Conservation (phyloP, 225 moss, liverwort and hornwort species). For the Bryum argenteum region DNA sequence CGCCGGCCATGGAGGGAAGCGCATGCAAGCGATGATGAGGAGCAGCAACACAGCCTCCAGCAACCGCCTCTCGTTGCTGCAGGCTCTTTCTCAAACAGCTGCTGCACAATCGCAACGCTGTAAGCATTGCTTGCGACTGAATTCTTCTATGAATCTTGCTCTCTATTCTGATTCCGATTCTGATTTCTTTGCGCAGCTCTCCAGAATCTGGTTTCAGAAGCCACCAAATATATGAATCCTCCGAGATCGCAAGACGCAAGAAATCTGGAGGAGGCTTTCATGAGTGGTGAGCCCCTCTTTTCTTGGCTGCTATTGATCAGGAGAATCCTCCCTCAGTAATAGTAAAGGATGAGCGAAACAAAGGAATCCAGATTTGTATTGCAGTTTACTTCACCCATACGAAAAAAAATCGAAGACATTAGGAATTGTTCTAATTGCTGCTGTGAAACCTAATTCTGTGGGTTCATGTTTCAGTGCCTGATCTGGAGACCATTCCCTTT, state of each 20-base stretch:
- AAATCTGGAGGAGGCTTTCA: constrained; percentile 86
- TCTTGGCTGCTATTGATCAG: constrained; percentile 6
- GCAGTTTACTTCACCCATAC: neutral
- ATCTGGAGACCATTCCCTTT: constrained; percentile 89
- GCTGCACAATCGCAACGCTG: constrained; percentile 71
- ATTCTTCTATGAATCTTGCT: neutral
- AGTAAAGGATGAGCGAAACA: no score
- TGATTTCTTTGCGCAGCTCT: constrained; percentile 50
- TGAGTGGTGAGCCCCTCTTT: constrained; percentile 65
- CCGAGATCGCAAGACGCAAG: constrained; percentile 52
- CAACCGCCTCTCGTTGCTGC: constrained; percentile 60
- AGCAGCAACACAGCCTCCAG: constrained; percentile 38
- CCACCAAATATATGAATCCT: constrained; percentile 64
- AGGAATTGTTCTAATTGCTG: constrained; percentile 6
- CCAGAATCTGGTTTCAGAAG: constrained; percentile 51
- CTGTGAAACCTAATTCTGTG: neutral
- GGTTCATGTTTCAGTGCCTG: constrained; percentile 68
- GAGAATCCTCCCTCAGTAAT: neutral
- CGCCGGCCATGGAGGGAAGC: constrained; percentile 33
- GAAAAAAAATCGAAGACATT: neutral
- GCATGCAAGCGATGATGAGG: constrained; percentile 51
- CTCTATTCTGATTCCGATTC: neutral
- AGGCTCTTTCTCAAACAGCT: constrained; percentile 81
- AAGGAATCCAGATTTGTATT: neutral
- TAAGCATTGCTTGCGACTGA: constrained; percentile 28